These are phyloP conservation scores for Plasmodium gonderi DNA, from an alignment of 169 alveolate genomes.

Conservation along the genomic window DNA sequence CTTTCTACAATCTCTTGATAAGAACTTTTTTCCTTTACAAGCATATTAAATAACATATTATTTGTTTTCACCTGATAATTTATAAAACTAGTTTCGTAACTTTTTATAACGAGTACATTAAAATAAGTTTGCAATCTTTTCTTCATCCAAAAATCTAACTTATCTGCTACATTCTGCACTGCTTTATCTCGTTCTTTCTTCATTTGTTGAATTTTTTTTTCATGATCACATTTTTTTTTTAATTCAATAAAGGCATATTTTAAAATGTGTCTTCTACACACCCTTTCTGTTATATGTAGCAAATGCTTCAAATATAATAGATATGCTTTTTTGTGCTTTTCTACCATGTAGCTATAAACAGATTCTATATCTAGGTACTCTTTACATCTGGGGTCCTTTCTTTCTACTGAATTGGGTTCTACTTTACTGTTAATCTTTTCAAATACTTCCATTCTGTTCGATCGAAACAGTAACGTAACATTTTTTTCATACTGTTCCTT, in stretches of 20 bases:
- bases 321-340: slow-evolving; percentile 23
- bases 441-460: slow-evolving; percentile 25
- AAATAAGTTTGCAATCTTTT: slow-evolving; percentile 31
- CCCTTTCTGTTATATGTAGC: slow-evolving; percentile 10
- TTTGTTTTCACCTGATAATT: slow-evolving; percentile 49
- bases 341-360: slow-evolving; percentile 32
- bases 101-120: slow-evolving; percentile 9
- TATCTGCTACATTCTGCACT: slow-evolving; percentile 9
- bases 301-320: slow-evolving; percentile 27
- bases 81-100: slow-evolving; percentile 42
- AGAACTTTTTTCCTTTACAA: slow-evolving; percentile 44
- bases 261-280: background rate
- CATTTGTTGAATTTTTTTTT: background rate
- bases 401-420: background rate
- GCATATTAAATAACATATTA: slow-evolving; percentile 22
- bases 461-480: slow-evolving; percentile 12
- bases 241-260: background rate
- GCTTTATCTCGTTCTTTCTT: background rate
- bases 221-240: background rate
- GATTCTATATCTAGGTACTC: slow-evolving; percentile 48
- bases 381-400: background rate
- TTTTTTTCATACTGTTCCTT: slow-evolving; percentile 40
- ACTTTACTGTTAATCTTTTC: slow-evolving; percentile 23
- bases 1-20: slow-evolving; percentile 25
- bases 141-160: background rate